Conservation (phyloP, 768 basidiomycete genomes). For the Agaricus bisporus region DNA sequence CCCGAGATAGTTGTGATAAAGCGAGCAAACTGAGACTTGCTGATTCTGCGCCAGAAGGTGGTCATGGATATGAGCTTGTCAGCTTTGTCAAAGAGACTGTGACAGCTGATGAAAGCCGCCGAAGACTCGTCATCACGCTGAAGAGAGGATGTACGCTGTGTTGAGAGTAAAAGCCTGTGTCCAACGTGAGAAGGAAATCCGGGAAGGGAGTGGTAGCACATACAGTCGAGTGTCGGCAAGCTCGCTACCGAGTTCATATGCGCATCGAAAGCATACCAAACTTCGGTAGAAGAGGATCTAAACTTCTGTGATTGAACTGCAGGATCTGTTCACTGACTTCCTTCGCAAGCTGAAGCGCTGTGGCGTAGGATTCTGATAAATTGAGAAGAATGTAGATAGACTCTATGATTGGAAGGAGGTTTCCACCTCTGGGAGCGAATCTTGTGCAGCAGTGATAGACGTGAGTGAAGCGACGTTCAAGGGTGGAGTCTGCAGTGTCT, state of each 20-base stretch:
- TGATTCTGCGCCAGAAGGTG: constrained; percentile 82
- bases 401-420: constrained; percentile 86
- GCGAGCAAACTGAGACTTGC: constrained; percentile 86
- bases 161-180: constrained; percentile 70
- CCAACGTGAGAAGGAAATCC: not conserved
- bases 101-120: constrained; percentile 89
- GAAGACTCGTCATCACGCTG: constrained; percentile 88
- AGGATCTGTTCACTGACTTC: constrained; percentile 80
- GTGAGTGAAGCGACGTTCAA: constrained; percentile 94
- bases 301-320: constrained; percentile 75
- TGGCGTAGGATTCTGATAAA: constrained; percentile 48
- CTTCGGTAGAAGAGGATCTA: constrained; percentile 90
- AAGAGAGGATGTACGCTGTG: constrained; percentile 84
- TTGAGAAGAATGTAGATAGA: constrained; percentile 71
- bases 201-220: constrained; percentile 21
- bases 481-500: constrained; percentile 75
- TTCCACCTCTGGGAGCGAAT: constrained; percentile 69
- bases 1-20: constrained; percentile 90
- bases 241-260: constrained; percentile 77
- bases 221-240: constrained; percentile 80
- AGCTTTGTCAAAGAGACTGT: constrained; percentile 90
- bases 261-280: constrained; percentile 92
- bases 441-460: constrained; percentile 60
- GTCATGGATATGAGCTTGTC: constrained; percentile 95
- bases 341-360: constrained; percentile 65